Evolutionary conservation across 164 flowering plant genomes (phyloP).

Genomic region (Chimonanthus salicifolius): DNA sequence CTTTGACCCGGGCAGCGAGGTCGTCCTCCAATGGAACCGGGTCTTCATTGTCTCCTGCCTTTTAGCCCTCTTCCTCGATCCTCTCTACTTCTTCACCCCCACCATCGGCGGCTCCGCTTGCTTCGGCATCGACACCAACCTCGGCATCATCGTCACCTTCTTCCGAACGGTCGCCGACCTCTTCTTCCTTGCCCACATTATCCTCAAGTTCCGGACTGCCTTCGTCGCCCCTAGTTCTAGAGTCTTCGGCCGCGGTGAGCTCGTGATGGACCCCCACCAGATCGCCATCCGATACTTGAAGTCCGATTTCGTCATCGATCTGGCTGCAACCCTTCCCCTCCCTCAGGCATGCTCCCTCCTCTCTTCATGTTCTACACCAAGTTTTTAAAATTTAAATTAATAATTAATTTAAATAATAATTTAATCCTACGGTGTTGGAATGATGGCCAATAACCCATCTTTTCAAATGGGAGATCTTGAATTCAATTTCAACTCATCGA

Average conservation of each 20-base stretch:
- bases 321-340: constrained; percentile 72
- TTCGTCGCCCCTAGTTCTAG: constrained; percentile 69
- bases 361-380: no score
- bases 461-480: no score
- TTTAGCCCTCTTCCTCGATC: constrained; percentile 78
- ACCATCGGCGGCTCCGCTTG: constrained; percentile 37
- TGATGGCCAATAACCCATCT: background rate
- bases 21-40: constrained; percentile 72
- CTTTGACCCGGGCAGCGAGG: constrained; percentile 69
- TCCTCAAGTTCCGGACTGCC: constrained; percentile 74
- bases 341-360: constrained; percentile 51
- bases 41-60: constrained; percentile 60
- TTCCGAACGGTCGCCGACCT: constrained; percentile 50
- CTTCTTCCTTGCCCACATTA: constrained; percentile 50
- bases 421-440: background rate
- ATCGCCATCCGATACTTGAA: constrained; percentile 55
- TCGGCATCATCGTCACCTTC: constrained; percentile 39
- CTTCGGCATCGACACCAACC: constrained; percentile 25
- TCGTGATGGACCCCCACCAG: constrained; percentile 55
- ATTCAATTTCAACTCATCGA: no score
- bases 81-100: constrained; percentile 64
- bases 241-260: constrained; percentile 81
- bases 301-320: constrained; percentile 62
- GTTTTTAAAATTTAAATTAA: no score
- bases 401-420: no score